A percentile compares a stretch with the other conserved stretches of the same genome.
Evolutionary conservation across 345 rosid species (phyloP).

Genomic region (Psidium friedrichsthalianum): DNA sequence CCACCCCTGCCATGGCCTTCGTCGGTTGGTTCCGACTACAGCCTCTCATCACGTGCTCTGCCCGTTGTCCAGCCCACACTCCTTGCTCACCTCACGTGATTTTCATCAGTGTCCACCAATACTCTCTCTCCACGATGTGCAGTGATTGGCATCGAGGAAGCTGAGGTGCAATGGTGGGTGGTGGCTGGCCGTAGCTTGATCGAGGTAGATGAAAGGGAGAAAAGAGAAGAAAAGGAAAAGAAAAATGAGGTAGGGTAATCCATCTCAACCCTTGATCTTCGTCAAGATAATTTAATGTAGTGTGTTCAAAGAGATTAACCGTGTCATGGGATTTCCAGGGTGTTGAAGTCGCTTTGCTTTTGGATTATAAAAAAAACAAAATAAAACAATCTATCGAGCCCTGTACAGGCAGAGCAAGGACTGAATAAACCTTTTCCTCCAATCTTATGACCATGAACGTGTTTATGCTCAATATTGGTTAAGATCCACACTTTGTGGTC

Average conservation of each 20-base stretch:
- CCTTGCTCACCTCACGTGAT: neutral
- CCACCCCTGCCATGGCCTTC: too few species aligned
- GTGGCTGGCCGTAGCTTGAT: neutral
- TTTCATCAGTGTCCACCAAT: neutral
- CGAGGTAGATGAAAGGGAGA: neutral
- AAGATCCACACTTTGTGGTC: neutral
- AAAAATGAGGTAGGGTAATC: neutral
- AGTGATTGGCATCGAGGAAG: neutral
- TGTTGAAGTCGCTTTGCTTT: neutral
- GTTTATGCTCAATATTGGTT: neutral
- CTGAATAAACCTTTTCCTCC: neutral
- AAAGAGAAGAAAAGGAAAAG: rapidly evolving
- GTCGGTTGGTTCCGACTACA: neutral
- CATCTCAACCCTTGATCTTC: neutral
- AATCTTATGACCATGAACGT: neutral
- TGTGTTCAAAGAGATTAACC: neutral
- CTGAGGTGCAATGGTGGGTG: neutral
- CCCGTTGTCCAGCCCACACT: neutral
- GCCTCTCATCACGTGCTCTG: neutral
- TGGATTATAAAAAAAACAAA: neutral
- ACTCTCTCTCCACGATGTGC: neutral
- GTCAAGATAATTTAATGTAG: neutral
- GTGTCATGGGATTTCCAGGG: neutral
- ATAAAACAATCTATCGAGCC: neutral
- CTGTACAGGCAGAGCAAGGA: neutral